Percentiles rank a stretch among this genome's conserved stretches.
phyloP scores from a whole-genome alignment of 495 filamentous ascomycete genomes.

The Talaromyces nanjingensis region DNA sequence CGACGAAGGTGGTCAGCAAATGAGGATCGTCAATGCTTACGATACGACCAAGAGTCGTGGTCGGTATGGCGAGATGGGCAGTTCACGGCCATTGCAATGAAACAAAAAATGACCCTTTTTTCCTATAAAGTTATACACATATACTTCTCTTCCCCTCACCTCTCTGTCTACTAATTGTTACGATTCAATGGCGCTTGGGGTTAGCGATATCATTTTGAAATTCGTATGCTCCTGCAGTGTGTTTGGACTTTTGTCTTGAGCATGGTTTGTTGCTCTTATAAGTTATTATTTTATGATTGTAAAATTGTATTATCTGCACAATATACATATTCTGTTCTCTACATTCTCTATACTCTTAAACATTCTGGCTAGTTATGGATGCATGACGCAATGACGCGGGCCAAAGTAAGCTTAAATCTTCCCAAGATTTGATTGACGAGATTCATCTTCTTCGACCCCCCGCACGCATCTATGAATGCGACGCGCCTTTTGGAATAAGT shows the following conservation, averaged over 20 bases:
- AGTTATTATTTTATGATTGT: background rate
- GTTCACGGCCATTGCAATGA: slow-evolving; percentile 45
- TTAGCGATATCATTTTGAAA: background rate
- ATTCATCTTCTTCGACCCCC: background rate
- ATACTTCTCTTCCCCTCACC: background rate
- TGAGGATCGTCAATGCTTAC: slow-evolving; percentile 89
- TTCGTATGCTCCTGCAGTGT: background rate
- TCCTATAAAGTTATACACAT: background rate
- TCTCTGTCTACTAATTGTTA: slow-evolving; percentile 1
- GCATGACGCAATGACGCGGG: background rate
- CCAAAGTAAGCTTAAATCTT: background rate
- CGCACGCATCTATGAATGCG: background rate
- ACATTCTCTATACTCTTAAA: background rate
- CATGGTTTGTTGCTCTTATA: slow-evolving; percentile 13
- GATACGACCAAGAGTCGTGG: slow-evolving; percentile 92
- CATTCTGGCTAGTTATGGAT: background rate
- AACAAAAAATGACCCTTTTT: slow-evolving; percentile 9
- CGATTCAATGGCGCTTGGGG: background rate
- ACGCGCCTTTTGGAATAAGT: background rate
- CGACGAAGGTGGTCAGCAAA: slow-evolving; percentile 77
- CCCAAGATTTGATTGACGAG: background rate
- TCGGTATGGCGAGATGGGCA: slow-evolving; percentile 94
- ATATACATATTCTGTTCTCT: background rate
- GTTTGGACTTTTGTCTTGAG: slow-evolving; percentile 9
- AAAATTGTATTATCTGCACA: slow-evolving; percentile 6